phyloP scores from a whole-genome alignment of 495 filamentous ascomycete species.

The Entonaema liquescens region DNA sequence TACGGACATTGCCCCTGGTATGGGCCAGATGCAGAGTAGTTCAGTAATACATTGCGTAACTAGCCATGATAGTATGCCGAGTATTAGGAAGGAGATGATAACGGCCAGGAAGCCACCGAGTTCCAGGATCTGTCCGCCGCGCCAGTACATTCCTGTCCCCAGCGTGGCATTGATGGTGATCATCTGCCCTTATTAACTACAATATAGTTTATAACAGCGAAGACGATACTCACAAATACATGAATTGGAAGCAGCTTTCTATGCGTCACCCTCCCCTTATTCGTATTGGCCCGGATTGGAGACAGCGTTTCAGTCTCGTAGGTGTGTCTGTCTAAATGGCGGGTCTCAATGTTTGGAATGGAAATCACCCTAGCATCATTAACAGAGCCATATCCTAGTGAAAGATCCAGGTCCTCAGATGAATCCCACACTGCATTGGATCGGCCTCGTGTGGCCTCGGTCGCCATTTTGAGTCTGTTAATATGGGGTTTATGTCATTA shows the following conservation, averaged over 20 bases:
- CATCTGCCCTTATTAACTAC: slow-evolving; percentile 34
- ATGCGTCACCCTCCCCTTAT: slow-evolving; percentile 29
- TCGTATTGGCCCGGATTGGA: slow-evolving; percentile 7
- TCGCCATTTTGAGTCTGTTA: not conserved
- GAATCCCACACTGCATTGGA: not conserved
- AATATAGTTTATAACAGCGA: not conserved
- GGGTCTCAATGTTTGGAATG: not conserved
- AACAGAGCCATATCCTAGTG: not conserved
- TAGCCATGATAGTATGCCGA: slow-evolving; percentile 53
- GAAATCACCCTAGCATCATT: not conserved
- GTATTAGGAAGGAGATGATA: slow-evolving; percentile 52
- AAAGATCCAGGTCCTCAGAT: not conserved
- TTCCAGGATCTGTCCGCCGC: slow-evolving; percentile 54
- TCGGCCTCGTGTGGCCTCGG: not conserved
- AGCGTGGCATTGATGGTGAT: slow-evolving; percentile 58
- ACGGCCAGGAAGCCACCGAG: slow-evolving; percentile 55
- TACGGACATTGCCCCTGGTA: slow-evolving; percentile 56
- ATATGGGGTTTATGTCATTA: not conserved
- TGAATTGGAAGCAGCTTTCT: slow-evolving; percentile 53
- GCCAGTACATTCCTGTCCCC: slow-evolving; percentile 59
- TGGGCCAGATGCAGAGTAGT: slow-evolving; percentile 59
- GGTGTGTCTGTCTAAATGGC: not conserved
- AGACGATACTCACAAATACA: slow-evolving; percentile 51
- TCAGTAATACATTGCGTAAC: slow-evolving; percentile 62
- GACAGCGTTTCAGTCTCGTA: not conserved